Evolutionary conservation across 345 rosid species (phyloP), one percentile per base, ranked within the genome.

Genomic region (Carallia brachiata): DNA sequence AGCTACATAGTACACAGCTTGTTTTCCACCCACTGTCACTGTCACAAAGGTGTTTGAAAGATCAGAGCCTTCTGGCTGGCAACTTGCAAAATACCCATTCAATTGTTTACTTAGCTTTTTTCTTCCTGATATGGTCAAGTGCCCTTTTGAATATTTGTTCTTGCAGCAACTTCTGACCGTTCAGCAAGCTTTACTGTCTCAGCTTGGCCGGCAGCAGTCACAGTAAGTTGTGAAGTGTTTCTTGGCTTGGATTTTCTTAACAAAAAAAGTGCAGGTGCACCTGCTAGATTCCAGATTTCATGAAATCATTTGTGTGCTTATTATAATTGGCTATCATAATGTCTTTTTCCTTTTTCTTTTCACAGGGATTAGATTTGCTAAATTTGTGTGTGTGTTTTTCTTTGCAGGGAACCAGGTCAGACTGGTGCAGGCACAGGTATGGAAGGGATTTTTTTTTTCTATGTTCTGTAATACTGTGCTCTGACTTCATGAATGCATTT

Each of bases 121-220:
- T 44, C 16, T 44, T 44, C 50, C 0, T 2, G 50, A 15, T 2
- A 44, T 44, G 50, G 16, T 44, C 12, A 44, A 10, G 13, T 44
- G 4, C 50, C 50, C 3, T 44, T 44, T 65, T 52, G 10, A 16
- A 1, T 23, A 56, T 66, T 55, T 48, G 47, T 75, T 66, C 36
- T 73, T 66, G 67, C 84, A 88, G 88, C 92, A 82, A 78, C 73
- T 85, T 65, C 34, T 84, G 72, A 64, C 84, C 56, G 69, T 84
- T 60, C 90, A 84, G 77, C 93, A 86, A 67, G 76, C 94, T 23
- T 76, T 83, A 62, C 37, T 84, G 40, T 78, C 90, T 37, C 97
- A 85, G 77, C 78, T 83, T 60, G 80, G 77, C 30, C 86, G 73
- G 71, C 82, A 78, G 76, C 86, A 81, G 18, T 63, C 89, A 64